phyloP scores from a whole-genome alignment of 306 rosid species.

The Dalbergia cochinchinensis region DNA sequence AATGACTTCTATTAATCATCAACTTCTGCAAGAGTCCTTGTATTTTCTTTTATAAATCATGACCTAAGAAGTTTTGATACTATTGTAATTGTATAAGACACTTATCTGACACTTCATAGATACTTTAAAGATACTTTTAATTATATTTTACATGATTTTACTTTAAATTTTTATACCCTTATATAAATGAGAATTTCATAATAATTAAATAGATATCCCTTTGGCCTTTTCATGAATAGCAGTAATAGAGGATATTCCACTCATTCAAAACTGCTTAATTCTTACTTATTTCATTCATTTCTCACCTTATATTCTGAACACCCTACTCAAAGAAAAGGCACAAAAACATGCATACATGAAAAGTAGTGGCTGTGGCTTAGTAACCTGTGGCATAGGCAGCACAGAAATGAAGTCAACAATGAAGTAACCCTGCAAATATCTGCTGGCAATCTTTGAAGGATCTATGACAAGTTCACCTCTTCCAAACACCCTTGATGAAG shows the following conservation, averaged over 20 bases:
- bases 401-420: slow-evolving; percentile 73
- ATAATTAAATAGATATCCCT: too few species aligned
- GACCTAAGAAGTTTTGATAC: not conserved
- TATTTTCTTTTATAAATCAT: not conserved
- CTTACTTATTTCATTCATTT: slow-evolving; percentile 23
- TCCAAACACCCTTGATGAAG: slow-evolving; percentile 92
- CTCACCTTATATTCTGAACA: not conserved
- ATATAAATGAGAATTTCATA: too few species aligned
- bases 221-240: not conserved
- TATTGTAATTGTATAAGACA: too few species aligned
- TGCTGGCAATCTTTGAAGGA: slow-evolving; percentile 73
- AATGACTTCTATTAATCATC: too few species aligned
- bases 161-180: too few species aligned
- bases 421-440: slow-evolving; percentile 79
- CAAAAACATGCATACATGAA: not conserved
- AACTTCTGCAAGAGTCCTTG: not conserved
- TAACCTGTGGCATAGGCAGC: slow-evolving; percentile 92
- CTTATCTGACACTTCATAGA: too few species aligned
- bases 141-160: too few species aligned
- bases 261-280: slow-evolving; percentile 3
- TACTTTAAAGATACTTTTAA: too few species aligned
- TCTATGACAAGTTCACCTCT: slow-evolving; percentile 97
- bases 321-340: not conserved
- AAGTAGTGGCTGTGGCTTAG: slow-evolving; percentile 22
- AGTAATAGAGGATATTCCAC: not conserved